Evolutionary conservation across 306 rosid genomes (phyloP), one percentile per base, ranked within the genome.

Genomic region (Boehmeria nivea): DNA sequence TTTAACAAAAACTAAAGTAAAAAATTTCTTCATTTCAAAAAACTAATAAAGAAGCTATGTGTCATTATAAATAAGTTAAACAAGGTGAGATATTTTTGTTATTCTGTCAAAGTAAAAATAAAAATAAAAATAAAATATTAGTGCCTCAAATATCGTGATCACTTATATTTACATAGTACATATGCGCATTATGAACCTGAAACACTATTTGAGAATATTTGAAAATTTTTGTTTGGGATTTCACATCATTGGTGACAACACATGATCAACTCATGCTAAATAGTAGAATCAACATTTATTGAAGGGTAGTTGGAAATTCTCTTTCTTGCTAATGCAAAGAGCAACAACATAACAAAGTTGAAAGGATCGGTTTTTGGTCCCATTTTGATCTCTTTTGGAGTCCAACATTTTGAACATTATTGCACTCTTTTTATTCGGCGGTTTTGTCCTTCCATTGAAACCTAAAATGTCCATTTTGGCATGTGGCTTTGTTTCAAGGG

Each of bases 181-280:
- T 44, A 10, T 19, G n/a, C n/a, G n/a, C n/a, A n/a, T 44, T 9
- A 21, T 15, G 49, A 10, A n/a, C 19, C 3, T 8, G 1, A n/a
- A 43, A 24, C 6, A 6, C 18, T 8, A 49, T 6, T 22, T 8
- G 14, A 2, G 9, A 1, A 48, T 51, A 11, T 12, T 15, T 34
- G 24, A 20, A 4, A 24, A 45, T 15, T 3, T 26, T 38, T 21
- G 16, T 14, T 12, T 47, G 37, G 28, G 18, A 14, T 37, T 37
- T 24, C 23, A 62, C 74, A 55, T 69, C 68, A 69, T 54, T 4
- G 59, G 44, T 61, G 74, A 62, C 69, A 40, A 23, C 46, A 56
- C 13, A 1, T 15, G 51, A 23, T 25, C 4, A 23, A 31, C 9
- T 31, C 5, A 31, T 0, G 9, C 9, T 31, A 31, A 10, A 4